phyloP scores from a whole-genome alignment of 2,329 filamentous ascomycete genomes.

The Xylariaceae sp. region DNA sequence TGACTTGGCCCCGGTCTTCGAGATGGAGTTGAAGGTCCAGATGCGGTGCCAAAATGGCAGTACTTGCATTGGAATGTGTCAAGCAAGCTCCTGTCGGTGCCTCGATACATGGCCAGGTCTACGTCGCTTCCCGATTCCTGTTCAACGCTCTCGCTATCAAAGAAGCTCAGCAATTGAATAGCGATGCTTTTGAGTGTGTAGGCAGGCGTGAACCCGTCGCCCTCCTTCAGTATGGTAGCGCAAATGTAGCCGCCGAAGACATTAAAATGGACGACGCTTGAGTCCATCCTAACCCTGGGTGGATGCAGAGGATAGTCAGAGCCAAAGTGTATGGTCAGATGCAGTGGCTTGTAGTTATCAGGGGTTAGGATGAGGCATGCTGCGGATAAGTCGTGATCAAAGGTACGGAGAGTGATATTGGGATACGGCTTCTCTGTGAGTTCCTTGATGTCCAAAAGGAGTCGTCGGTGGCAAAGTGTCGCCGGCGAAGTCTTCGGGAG shows the following conservation, averaged over 20 bases:
- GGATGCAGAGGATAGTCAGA: slow-evolving; percentile 43
- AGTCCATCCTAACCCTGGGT: slow-evolving; percentile 46
- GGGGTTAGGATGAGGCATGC: slow-evolving; percentile 50
- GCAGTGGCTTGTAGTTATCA: slow-evolving; percentile 42
- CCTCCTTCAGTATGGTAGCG: slow-evolving; percentile 47
- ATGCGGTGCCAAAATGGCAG: slow-evolving; percentile 28
- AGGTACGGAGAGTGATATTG: slow-evolving; percentile 45
- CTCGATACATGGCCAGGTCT: slow-evolving; percentile 34
- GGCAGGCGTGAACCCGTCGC: slow-evolving; percentile 50
- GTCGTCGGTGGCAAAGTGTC: slow-evolving; percentile 29
- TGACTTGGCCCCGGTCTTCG: background rate
- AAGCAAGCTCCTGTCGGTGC: background rate
- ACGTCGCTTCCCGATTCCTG: slow-evolving; percentile 37
- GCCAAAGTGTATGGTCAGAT: slow-evolving; percentile 45
- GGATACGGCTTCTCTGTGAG: slow-evolving; percentile 49
- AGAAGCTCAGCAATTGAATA: slow-evolving; percentile 57
- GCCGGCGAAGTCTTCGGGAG: background rate
- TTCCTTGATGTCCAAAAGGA: slow-evolving; percentile 50
- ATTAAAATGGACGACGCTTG: slow-evolving; percentile 47
- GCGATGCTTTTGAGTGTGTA: slow-evolving; percentile 54
- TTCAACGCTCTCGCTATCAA: slow-evolving; percentile 49
- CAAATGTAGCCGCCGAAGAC: slow-evolving; percentile 49
- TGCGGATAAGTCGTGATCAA: slow-evolving; percentile 39
- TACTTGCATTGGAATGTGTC: slow-evolving; percentile 29
- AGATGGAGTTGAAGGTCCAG: background rate